Conservation (phyloP, 2,329 filamentous ascomycete species). For the Penicillium verrucosum region DNA sequence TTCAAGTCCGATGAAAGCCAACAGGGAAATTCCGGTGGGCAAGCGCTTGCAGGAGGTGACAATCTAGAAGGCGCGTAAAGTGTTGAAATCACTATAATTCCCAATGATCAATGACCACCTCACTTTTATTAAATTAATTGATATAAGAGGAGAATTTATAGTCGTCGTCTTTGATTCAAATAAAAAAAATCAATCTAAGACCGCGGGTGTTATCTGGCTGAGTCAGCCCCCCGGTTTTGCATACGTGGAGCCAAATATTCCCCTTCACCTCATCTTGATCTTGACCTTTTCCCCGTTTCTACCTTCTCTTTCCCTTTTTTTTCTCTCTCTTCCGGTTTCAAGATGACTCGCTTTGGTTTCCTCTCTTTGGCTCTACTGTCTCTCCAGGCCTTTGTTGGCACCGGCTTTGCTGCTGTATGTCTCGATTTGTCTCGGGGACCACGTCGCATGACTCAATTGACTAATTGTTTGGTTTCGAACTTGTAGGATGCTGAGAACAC, state of each 20-base stretch:
- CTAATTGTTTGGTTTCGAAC: slow-evolving; percentile 12
- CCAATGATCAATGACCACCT: background rate
- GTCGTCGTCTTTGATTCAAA: slow-evolving; percentile 1
- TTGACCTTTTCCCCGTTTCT: background rate
- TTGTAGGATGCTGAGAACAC: slow-evolving; percentile 59
- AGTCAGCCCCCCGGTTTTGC: slow-evolving; percentile 22
- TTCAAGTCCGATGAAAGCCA: slow-evolving; percentile 4
- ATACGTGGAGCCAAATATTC: slow-evolving; percentile 29
- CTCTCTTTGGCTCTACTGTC: slow-evolving; percentile 70
- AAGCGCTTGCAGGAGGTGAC: slow-evolving; percentile 18
- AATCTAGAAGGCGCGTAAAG: slow-evolving; percentile 15
- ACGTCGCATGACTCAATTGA: slow-evolving; percentile 23
- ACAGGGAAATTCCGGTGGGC: slow-evolving; percentile 7
- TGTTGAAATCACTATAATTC: background rate
- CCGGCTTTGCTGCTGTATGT: slow-evolving; percentile 60
- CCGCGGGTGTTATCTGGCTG: slow-evolving; percentile 13
- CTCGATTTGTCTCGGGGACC: slow-evolving; percentile 1
- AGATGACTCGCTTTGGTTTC: slow-evolving; percentile 71
- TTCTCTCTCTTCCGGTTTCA: slow-evolving; percentile 29
- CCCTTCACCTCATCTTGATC: slow-evolving; percentile 15
- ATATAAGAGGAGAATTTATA: slow-evolving; percentile 1
- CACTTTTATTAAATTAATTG: slow-evolving; percentile 7
- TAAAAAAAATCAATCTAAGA: slow-evolving; percentile 12
- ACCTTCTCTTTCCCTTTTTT: slow-evolving; percentile 5
- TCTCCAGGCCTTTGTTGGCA: slow-evolving; percentile 63